Percentiles rank a stretch among this genome's conserved stretches.
Evolutionary conservation across 352 stramenopile species (phyloP).

Genomic region (Pythium grandisporangium): DNA sequence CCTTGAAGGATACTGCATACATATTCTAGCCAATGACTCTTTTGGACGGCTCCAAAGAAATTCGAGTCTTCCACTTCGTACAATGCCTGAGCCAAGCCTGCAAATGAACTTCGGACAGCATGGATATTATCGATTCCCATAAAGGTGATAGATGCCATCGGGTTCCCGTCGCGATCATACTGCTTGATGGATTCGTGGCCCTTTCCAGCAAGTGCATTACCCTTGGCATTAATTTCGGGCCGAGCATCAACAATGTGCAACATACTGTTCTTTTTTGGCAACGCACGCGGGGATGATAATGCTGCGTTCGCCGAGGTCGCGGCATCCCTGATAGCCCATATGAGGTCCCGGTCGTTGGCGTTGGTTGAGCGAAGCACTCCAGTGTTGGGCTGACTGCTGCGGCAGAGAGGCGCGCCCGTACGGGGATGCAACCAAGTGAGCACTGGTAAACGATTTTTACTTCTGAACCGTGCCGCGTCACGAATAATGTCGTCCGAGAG

Average conservation of each 20-base stretch:
- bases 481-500: slow-evolving; percentile 62
- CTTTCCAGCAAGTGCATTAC: slow-evolving; percentile 85
- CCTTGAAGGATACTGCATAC: slow-evolving; percentile 72
- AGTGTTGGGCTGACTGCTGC: slow-evolving; percentile 93
- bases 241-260: slow-evolving; percentile 88
- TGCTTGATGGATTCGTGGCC: slow-evolving; percentile 86
- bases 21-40: slow-evolving; percentile 78
- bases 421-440: slow-evolving; percentile 88
- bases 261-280: slow-evolving; percentile 65
- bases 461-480: slow-evolving; percentile 59
- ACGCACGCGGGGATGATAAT: slow-evolving; percentile 8
- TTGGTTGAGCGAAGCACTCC: slow-evolving; percentile 91
- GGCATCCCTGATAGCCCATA: slow-evolving; percentile 81
- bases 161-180: slow-evolving; percentile 65
- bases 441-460: slow-evolving; percentile 65
- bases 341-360: slow-evolving; percentile 85
- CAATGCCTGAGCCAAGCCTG: slow-evolving; percentile 52
- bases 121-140: slow-evolving; percentile 88
- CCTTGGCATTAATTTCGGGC: slow-evolving; percentile 86
- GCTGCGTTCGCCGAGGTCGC: slow-evolving; percentile 39
- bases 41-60: slow-evolving; percentile 80
- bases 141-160: slow-evolving; percentile 74
- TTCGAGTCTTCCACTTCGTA: slow-evolving; percentile 83
- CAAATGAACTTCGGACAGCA: slow-evolving; percentile 68
- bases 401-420: slow-evolving; percentile 89